phyloP scores from a whole-genome alignment of 495 filamentous ascomycete species.

The Letharia lupina region DNA sequence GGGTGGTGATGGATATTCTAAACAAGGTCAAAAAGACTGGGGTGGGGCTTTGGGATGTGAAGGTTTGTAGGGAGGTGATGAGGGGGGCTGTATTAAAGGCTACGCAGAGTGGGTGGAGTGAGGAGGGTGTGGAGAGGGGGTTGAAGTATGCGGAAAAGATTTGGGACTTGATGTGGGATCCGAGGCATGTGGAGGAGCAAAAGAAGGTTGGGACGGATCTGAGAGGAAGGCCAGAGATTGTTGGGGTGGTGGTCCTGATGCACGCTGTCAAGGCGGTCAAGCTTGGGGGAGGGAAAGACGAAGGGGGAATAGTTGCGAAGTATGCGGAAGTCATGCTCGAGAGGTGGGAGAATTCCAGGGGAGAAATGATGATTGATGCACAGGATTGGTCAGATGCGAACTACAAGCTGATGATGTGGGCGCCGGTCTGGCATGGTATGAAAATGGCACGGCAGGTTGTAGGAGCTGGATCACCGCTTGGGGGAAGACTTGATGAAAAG shows the following conservation, averaged over 20 bases:
- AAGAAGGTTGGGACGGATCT: slow-evolving; percentile 11
- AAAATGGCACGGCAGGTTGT: slow-evolving; percentile 18
- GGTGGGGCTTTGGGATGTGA: slow-evolving; percentile 17
- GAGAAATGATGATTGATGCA: neutral
- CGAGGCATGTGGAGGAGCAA: slow-evolving; percentile 13
- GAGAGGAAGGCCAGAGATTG: slow-evolving; percentile 18
- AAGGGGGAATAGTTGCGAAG: slow-evolving; percentile 17
- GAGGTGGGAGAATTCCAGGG: slow-evolving; percentile 12
- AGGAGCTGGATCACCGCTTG: slow-evolving; percentile 11
- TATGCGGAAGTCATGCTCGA: slow-evolving; percentile 17
- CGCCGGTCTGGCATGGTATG: slow-evolving; percentile 23
- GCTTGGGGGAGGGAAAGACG: slow-evolving; percentile 9
- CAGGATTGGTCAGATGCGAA: slow-evolving; percentile 22
- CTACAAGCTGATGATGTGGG: slow-evolving; percentile 16
- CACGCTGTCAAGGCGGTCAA: slow-evolving; percentile 12
- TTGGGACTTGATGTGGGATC: slow-evolving; percentile 21
- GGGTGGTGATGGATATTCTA: slow-evolving; percentile 16
- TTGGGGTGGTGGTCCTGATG: slow-evolving; percentile 21
- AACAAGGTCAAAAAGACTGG: slow-evolving; percentile 21
- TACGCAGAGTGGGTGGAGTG: slow-evolving; percentile 13
- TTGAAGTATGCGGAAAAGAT: slow-evolving; percentile 14
- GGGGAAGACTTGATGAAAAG: slow-evolving; percentile 11
- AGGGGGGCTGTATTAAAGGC: slow-evolving; percentile 16
- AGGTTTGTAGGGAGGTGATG: slow-evolving; percentile 21
- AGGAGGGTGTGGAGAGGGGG: slow-evolving; percentile 13